A percentile compares a stretch with the other conserved stretches of the same genome.
These are phyloP conservation scores for Beauveria pseudobassiana DNA, from an alignment of 2,329 filamentous ascomycete species.

Conservation along the genomic window DNA sequence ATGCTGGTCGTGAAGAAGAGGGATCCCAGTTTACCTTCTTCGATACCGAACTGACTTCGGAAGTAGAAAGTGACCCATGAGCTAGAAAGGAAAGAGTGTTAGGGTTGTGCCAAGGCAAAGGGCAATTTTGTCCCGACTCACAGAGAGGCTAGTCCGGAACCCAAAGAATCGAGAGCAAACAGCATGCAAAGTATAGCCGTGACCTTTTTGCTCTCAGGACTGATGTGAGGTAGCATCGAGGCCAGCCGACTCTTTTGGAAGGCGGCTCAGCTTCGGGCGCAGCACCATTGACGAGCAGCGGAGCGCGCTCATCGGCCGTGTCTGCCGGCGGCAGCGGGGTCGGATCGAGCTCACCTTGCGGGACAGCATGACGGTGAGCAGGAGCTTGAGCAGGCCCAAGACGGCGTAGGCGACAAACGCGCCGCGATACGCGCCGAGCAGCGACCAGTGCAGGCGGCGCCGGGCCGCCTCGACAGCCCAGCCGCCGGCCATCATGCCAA, in stretches of 20 bases:
- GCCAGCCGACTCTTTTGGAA: conserved; percentile 9
- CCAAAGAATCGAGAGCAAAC: conserved; percentile 62
- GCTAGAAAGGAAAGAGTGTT: conserved; percentile 21
- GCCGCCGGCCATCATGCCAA: conserved; percentile 51
- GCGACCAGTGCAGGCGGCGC: conserved; percentile 32
- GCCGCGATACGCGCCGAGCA: conserved; percentile 41
- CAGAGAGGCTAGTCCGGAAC: conserved; percentile 60
- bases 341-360: conserved; percentile 33
- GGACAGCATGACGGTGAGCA: conserved; percentile 43
- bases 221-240: conserved; percentile 48
- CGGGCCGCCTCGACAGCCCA: conserved; percentile 49
- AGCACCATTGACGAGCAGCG: conserved; percentile 18
- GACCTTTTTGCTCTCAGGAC: conserved; percentile 43
- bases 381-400: conserved; percentile 50
- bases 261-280: not conserved
- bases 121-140: conserved; percentile 28
- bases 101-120: not conserved
- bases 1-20: conserved; percentile 48
- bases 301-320: conserved; percentile 13
- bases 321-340: conserved; percentile 1
- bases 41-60: conserved; percentile 37
- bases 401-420: conserved; percentile 52
- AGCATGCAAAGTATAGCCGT: conserved; percentile 58
- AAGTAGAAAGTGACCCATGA: conserved; percentile 54
- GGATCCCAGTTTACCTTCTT: conserved; percentile 42